Percentiles rank a stretch among this genome's conserved stretches.
phyloP scores from a whole-genome alignment of 352 stramenopile species.

The Pythium rhizo-oryzae region DNA sequence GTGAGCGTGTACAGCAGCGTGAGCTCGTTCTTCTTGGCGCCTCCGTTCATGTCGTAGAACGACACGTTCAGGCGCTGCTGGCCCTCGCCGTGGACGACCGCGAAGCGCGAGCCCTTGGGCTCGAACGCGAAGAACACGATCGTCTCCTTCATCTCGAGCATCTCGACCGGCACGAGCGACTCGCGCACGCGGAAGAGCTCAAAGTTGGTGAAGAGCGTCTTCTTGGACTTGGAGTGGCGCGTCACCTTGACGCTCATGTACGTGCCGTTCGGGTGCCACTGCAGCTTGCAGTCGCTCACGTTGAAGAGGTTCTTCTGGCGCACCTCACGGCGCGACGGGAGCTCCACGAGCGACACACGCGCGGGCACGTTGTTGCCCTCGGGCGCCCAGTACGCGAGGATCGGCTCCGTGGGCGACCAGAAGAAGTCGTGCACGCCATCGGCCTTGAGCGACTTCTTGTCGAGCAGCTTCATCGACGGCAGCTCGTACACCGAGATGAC shows the following conservation, averaged over 20 bases:
- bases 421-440: conserved; percentile 98
- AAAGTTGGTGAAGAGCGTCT: conserved; percentile 99
- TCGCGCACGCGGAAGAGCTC: conserved; percentile 98
- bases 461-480: conserved; percentile 96
- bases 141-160: conserved; percentile 97
- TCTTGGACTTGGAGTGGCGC: conserved; percentile 93
- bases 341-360: conserved; percentile 96
- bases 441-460: conserved; percentile 96
- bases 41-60: conserved; percentile 96
- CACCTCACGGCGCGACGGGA: conserved; percentile 94
- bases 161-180: conserved; percentile 96
- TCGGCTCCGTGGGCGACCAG: conserved; percentile 95
- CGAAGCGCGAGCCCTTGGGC: conserved; percentile 95
- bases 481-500: conserved; percentile 95
- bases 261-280: conserved; percentile 97
- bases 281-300: conserved; percentile 94
- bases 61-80: conserved; percentile 93
- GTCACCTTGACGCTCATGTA: conserved; percentile 92
- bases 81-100: conserved; percentile 95
- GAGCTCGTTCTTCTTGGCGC: conserved; percentile 85
- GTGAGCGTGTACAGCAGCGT: conserved; percentile 95
- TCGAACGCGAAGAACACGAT: conserved; percentile 98
- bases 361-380: conserved; percentile 95
- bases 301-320: conserved; percentile 99
- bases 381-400: conserved; percentile 97